Evolutionary conservation across 495 filamentous ascomycete genomes (phyloP).

Genomic region (Penicillium ochrochloron): DNA sequence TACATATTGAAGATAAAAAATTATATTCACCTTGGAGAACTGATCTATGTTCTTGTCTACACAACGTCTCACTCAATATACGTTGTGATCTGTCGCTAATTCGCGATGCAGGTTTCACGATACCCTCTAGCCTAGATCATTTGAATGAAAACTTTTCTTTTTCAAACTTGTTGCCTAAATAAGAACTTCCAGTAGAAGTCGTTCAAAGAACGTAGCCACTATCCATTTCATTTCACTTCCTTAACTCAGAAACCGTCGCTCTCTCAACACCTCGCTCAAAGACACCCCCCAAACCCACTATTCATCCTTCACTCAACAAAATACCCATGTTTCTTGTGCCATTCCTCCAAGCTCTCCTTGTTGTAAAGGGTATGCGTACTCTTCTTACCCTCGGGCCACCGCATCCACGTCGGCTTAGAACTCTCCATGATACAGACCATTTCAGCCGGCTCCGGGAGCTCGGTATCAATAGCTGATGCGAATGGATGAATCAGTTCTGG

Average conservation of each 20-base stretch:
- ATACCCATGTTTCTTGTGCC: conserved; percentile 55
- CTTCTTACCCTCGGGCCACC: conserved; percentile 58
- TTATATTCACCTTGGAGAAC: conserved; percentile 93
- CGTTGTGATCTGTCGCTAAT: conserved; percentile 29
- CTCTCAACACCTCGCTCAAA: conserved; percentile 5
- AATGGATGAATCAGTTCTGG: conserved; percentile 62
- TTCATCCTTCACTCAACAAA: conserved; percentile 31
- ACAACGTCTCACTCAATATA: conserved; percentile 25
- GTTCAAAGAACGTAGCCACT: not conserved
- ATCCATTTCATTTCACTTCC: not conserved
- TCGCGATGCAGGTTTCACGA: conserved; percentile 25
- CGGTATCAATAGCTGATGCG: conserved; percentile 60
- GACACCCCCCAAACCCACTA: not conserved
- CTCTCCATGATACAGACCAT: conserved; percentile 56
- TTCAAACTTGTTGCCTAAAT: not conserved
- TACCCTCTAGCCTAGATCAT: conserved; percentile 10
- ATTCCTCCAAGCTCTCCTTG: conserved; percentile 52
- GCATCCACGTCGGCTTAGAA: conserved; percentile 56
- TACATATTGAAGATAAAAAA: conserved; percentile 69
- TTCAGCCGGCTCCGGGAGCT: conserved; percentile 53
- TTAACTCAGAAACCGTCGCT: not conserved
- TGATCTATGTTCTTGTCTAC: conserved; percentile 56
- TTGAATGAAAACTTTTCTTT: not conserved
- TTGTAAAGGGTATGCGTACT: conserved; percentile 48
- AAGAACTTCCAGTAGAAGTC: not conserved